Conservation (phyloP, 768 basidiomycete genomes). For the Hemileccinum rubropunctum region DNA sequence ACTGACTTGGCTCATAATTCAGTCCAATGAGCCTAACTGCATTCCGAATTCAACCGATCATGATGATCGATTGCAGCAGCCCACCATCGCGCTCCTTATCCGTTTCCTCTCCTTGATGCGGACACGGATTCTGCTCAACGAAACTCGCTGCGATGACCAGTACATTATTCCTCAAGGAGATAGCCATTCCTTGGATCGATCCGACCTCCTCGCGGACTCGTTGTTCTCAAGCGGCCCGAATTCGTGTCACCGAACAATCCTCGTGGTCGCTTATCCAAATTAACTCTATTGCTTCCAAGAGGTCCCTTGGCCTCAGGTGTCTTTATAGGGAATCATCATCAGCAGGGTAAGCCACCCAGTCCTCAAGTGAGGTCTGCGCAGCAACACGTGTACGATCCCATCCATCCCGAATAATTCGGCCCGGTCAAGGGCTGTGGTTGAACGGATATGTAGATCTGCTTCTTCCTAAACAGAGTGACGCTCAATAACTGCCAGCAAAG, state of each 20-base stretch:
- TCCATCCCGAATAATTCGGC: background rate
- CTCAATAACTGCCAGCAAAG: slow-evolving; percentile 1
- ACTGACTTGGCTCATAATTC: too few species aligned
- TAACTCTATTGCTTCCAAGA: background rate
- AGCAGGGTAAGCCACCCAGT: background rate
- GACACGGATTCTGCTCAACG: background rate
- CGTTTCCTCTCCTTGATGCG: background rate
- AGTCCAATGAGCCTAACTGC: too few species aligned
- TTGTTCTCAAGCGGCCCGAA: slow-evolving; percentile 1
- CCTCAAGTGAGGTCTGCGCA: background rate
- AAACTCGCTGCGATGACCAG: slow-evolving; percentile 10
- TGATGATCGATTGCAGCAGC: background rate
- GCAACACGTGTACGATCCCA: slow-evolving; percentile 13
- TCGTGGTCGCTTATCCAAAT: slow-evolving; percentile 5
- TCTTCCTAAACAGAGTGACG: background rate
- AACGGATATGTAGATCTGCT: slow-evolving; percentile 7
- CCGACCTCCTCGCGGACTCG: slow-evolving; percentile 19
- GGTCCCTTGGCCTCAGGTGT: background rate
- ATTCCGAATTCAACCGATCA: background rate
- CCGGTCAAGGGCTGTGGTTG: slow-evolving; percentile 2
- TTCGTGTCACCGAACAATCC: slow-evolving; percentile 15
- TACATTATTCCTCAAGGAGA: slow-evolving; percentile 7
- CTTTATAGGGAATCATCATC: background rate
- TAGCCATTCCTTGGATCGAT: slow-evolving; percentile 14
- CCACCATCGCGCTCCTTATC: background rate